Evolutionary conservation across 2,329 filamentous ascomycete genomes (phyloP).

Genomic region (Aureobasidium sp.): DNA sequence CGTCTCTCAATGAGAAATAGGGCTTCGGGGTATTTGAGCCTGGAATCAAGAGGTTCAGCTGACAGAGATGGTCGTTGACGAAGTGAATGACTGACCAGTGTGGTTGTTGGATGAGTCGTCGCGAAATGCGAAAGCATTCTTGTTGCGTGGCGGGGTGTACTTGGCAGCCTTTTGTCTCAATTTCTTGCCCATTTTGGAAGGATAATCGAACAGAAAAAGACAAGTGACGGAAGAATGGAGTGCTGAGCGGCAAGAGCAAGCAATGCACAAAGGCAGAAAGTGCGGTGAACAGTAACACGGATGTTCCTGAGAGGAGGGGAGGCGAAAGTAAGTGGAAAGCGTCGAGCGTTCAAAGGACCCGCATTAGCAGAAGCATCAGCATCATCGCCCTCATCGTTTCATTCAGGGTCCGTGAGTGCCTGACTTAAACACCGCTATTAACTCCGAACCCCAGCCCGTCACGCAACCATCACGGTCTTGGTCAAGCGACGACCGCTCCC

Average conservation of each 20-base stretch:
- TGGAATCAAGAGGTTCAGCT: conserved; percentile 5
- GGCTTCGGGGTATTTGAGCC: conserved; percentile 9
- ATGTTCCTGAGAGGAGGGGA: background rate
- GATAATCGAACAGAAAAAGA: background rate
- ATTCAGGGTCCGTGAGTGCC: conserved; percentile 1
- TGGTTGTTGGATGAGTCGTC: background rate
- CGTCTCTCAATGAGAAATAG: conserved; percentile 47
- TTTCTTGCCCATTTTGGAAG: conserved; percentile 9
- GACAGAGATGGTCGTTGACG: background rate
- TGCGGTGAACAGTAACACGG: background rate
- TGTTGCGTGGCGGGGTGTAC: conserved; percentile 17
- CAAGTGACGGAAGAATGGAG: background rate
- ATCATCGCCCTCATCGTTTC: background rate
- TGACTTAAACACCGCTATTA: background rate
- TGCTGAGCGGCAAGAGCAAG: background rate
- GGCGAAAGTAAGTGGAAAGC: background rate
- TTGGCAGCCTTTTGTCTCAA: conserved; percentile 14
- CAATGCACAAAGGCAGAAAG: background rate
- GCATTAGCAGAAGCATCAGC: background rate
- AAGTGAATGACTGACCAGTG: background rate
- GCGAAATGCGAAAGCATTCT: conserved; percentile 5
- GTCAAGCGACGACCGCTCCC: background rate
- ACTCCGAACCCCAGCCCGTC: background rate
- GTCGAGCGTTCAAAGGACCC: background rate
- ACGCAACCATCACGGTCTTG: conserved; percentile 5